Evolutionary conservation across 2,329 filamentous ascomycete genomes (phyloP), one percentile per base, ranked within the genome.

Genomic region (Biscogniauxia marginata): DNA sequence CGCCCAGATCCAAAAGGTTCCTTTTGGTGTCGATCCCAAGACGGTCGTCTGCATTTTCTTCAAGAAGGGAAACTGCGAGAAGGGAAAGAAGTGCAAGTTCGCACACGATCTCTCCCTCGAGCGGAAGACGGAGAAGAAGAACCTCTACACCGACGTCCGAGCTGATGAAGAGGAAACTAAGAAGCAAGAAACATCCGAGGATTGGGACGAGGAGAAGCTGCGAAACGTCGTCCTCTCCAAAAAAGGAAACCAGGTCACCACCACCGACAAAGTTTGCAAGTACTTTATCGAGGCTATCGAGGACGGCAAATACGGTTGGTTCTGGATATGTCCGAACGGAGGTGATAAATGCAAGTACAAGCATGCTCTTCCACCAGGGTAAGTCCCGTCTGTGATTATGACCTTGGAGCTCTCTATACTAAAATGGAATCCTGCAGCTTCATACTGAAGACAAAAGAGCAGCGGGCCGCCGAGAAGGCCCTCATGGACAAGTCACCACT

Each of bases 221-320:
- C 85, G 90, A 66, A 88, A 88, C 54, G 95, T 99, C 34, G 91
- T 99, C 21, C 67, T 96, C 72, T 96, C 90, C 68, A 99, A 99
- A 79, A 96, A 99, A 75, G 95, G 95, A 52, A 99, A 99, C 75
- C 95, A 96, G 58, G 87, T 88, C 72, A 96, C 93, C 20, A 90
- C 90, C 4, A 99, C 95, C 48, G 95, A 99, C 72, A 99, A 98
- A 77, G 95, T 99, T 64, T 99, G 95, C 90, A 99, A 98, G 77
- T 96, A 79, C 80, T 99, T 99, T 73, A 95, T 98, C 72, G 88
- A 93, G 65, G 95, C 95, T 22, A 95, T 99, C 61, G 95, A 99
- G 77, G 95, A 99, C 71, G 90, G 92, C 68, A 99, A 98, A 76
- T 99, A 99, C 69, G 95, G 95, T 61, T 99, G 95, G 95, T 98